A percentile compares a stretch with the other conserved stretches of the same genome.
These are phyloP conservation scores for Cordyceps farinosa DNA, from an alignment of 2,329 filamentous ascomycete species.

Conservation along the genomic window DNA sequence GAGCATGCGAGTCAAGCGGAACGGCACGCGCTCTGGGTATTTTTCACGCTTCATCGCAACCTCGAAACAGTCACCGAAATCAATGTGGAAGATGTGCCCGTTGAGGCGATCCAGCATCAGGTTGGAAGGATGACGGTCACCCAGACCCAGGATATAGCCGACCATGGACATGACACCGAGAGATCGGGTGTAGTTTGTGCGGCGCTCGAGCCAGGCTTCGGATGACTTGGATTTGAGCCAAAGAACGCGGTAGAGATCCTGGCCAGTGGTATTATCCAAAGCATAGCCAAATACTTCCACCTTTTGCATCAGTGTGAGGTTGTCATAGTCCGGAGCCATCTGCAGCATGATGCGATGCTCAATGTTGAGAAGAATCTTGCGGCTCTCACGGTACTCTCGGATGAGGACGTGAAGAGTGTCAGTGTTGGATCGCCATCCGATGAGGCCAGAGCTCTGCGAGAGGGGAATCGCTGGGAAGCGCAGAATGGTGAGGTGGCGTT, in stretches of 20 bases:
- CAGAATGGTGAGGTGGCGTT: slow-evolving; percentile 94
- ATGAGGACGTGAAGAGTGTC: slow-evolving; percentile 97
- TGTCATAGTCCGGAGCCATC: slow-evolving; percentile 99
- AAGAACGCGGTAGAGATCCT: slow-evolving; percentile 94
- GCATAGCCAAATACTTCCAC: slow-evolving; percentile 99
- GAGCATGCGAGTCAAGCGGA: slow-evolving; percentile 96
- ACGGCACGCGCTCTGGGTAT: slow-evolving; percentile 94
- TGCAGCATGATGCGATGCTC: slow-evolving; percentile 99
- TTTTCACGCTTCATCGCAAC: slow-evolving; percentile 99
- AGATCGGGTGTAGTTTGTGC: slow-evolving; percentile 98
- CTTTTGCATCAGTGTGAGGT: slow-evolving; percentile 98
- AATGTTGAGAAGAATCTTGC: slow-evolving; percentile 97
- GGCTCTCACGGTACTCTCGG: slow-evolving; percentile 92
- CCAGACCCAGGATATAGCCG: slow-evolving; percentile 96
- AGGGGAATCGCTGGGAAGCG: slow-evolving; percentile 94
- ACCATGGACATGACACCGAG: slow-evolving; percentile 99
- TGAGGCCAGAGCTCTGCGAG: slow-evolving; percentile 89
- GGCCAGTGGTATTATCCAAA: slow-evolving; percentile 97
- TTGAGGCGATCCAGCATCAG: slow-evolving; percentile 95
- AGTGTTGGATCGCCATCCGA: slow-evolving; percentile 96
- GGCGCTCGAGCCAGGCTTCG: slow-evolving; percentile 93
- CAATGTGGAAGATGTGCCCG: slow-evolving; percentile 96
- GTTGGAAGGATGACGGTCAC: slow-evolving; percentile 96
- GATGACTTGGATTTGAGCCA: slow-evolving; percentile 99
- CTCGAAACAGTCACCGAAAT: slow-evolving; percentile 99